These are phyloP conservation scores for Apiospora marii DNA, from an alignment of 2,329 filamentous ascomycete genomes.

Conservation along the genomic window DNA sequence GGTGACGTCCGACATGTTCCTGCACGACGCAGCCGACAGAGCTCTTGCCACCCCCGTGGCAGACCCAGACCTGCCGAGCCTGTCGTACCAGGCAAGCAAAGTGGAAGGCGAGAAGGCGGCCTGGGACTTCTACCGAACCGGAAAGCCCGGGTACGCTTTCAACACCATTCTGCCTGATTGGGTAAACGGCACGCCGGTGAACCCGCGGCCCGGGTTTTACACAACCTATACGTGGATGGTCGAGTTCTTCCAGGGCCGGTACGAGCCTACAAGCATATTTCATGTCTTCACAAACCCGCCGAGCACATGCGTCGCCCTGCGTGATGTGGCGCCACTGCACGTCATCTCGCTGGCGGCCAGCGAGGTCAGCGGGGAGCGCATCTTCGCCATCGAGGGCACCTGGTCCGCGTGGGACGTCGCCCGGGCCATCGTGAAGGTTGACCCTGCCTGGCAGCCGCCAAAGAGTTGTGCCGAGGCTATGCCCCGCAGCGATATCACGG, in stretches of 20 bases:
- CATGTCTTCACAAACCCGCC: not conserved
- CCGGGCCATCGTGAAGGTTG: not conserved
- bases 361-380: not conserved
- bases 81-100: constrained; percentile 8
- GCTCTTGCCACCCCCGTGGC: not conserved
- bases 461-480: not conserved
- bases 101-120: constrained; percentile 12
- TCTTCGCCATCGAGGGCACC: not conserved
- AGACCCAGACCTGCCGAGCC: not conserved
- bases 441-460: not conserved
- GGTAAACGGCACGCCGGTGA: not conserved
- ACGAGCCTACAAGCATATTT: not conserved
- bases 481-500: not conserved
- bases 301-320: not conserved
- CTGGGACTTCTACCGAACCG: not conserved
- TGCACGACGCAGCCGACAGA: not conserved
- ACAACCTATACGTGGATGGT: not conserved
- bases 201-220: constrained; percentile 3
- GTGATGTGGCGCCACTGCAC: not conserved
- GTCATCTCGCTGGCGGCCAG: not conserved
- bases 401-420: constrained; percentile 2
- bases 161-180: constrained; percentile 8
- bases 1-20: not conserved
- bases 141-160: not conserved
- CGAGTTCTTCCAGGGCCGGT: not conserved